Conservation (phyloP, 2,329 filamentous ascomycete genomes). For the Atkinsonella texensis region DNA sequence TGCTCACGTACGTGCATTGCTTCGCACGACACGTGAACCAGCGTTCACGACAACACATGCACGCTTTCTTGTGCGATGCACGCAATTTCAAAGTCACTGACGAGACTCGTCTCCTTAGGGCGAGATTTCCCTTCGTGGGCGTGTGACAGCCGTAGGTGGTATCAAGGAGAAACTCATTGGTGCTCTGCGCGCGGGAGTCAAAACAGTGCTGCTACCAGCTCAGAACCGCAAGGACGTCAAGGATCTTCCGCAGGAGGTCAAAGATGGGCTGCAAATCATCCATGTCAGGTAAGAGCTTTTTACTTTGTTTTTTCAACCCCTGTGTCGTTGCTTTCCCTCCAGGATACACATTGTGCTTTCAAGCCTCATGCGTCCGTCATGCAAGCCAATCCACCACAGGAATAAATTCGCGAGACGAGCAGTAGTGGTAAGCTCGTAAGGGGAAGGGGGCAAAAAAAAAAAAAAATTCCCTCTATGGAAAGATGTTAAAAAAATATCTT, state of each 20-base stretch:
- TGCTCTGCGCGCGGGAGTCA: slow-evolving; percentile 82
- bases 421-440: too few relatives aligned
- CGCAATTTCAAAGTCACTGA: too few relatives aligned
- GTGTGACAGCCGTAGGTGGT: slow-evolving; percentile 86
- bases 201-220: slow-evolving; percentile 78
- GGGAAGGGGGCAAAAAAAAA: too few relatives aligned
- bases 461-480: too few relatives aligned
- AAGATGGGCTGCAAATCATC: slow-evolving; percentile 74
- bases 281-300: slow-evolving; percentile 60
- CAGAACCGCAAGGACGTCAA: slow-evolving; percentile 87
- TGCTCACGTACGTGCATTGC: background rate
- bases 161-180: slow-evolving; percentile 99
- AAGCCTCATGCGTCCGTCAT: too few relatives aligned
- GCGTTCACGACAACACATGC: too few relatives aligned
- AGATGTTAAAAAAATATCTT: too few relatives aligned
- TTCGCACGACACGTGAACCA: background rate
- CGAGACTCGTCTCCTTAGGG: slow-evolving; percentile 27
- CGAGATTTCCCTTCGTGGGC: slow-evolving; percentile 68
- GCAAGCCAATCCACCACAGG: too few relatives aligned
- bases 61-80: too few relatives aligned
- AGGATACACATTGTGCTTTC: background rate
- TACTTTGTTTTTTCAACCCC: slow-evolving; percentile 22
- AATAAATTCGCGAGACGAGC: too few relatives aligned
- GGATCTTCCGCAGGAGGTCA: slow-evolving; percentile 84
- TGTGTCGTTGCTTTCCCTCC: background rate